These are phyloP conservation scores for Debaryomyces sp. DNA, from an alignment of 1,139 yeast species.

Conservation along the genomic window DNA sequence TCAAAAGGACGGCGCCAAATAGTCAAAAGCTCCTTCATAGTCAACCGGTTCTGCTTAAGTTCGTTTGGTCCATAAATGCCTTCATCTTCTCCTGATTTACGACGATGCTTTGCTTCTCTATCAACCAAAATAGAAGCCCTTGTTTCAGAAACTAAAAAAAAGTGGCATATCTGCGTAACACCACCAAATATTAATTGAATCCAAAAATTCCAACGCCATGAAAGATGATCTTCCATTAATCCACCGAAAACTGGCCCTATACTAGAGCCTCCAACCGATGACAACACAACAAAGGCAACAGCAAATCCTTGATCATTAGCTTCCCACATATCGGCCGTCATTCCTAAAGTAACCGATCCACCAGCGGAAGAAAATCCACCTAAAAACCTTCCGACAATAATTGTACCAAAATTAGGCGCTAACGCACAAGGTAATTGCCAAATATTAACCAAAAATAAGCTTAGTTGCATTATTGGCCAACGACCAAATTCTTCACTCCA, in stretches of 20 bases:
- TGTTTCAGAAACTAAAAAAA: conserved; percentile 34
- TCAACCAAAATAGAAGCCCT: conserved; percentile 30
- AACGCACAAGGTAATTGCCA: conserved; percentile 38
- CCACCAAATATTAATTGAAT: conserved; percentile 39
- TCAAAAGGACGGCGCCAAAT: conserved; percentile 38
- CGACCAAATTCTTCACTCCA: conserved; percentile 41
- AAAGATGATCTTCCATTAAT: conserved; percentile 25
- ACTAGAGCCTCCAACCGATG: conserved; percentile 39
- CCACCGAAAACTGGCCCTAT: conserved; percentile 42
- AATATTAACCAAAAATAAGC: conserved; percentile 33
- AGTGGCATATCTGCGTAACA: conserved; percentile 28
- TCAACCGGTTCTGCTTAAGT: conserved; percentile 16
- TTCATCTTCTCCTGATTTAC: conserved; percentile 26
- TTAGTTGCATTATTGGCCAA: conserved; percentile 36
- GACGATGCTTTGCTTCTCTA: conserved; percentile 33
- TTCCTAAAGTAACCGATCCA: conserved; percentile 42
- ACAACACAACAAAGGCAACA: conserved; percentile 37
- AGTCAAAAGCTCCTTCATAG: conserved; percentile 22
- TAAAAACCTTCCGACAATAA: conserved; percentile 30
- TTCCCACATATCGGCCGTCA: conserved; percentile 44
- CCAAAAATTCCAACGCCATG: conserved; percentile 41
- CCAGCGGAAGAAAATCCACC: conserved; percentile 35
- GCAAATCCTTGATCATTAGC: conserved; percentile 37
- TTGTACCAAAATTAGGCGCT: conserved; percentile 34
- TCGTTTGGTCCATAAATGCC: conserved; percentile 33